Conservation (phyloP, 2,329 filamentous ascomycete species). For the Acephala macrosclerotiorum region DNA sequence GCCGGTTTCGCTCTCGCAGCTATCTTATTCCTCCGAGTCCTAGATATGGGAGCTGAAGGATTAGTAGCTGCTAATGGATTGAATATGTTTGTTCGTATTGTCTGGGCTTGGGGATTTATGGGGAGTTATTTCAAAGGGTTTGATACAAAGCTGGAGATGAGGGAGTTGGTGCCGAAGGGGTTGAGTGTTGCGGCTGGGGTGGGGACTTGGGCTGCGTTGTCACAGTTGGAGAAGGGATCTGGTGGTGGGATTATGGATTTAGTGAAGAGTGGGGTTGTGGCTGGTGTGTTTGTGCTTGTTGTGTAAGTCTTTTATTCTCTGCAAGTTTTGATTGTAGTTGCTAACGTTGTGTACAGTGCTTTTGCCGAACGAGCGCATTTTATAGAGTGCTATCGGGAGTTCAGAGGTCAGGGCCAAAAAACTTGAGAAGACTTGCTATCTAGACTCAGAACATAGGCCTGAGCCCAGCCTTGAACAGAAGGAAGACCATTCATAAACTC, state of each 20-base stretch:
- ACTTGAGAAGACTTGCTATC: neutral
- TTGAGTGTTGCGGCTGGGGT: slow-evolving; percentile 53
- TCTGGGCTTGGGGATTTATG: slow-evolving; percentile 83
- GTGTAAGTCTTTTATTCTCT: slow-evolving; percentile 64
- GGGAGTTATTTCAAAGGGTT: slow-evolving; percentile 63
- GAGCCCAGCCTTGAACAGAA: too few relatives aligned
- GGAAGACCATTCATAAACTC: neutral
- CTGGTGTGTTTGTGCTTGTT: slow-evolving; percentile 58
- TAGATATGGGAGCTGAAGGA: slow-evolving; percentile 77
- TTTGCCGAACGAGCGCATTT: slow-evolving; percentile 63
- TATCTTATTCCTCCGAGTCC: slow-evolving; percentile 74
- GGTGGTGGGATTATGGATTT: slow-evolving; percentile 43
- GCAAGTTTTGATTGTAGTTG: slow-evolving; percentile 1
- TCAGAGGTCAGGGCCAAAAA: slow-evolving; percentile 45
- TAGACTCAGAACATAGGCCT: neutral
- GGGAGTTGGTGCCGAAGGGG: slow-evolving; percentile 53
- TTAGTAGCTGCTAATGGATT: slow-evolving; percentile 87
- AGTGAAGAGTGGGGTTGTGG: slow-evolving; percentile 56
- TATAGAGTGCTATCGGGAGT: slow-evolving; percentile 55
- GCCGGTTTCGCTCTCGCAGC: slow-evolving; percentile 76
- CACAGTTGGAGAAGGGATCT: slow-evolving; percentile 38
- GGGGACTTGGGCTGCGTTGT: slow-evolving; percentile 52
- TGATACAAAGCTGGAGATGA: slow-evolving; percentile 50
- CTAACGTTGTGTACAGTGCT: slow-evolving; percentile 47
- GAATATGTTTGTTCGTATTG: slow-evolving; percentile 86